phyloP scores from a whole-genome alignment of 495 filamentous ascomycete genomes.

The Aspergillus sclerotiicarbonarius region DNA sequence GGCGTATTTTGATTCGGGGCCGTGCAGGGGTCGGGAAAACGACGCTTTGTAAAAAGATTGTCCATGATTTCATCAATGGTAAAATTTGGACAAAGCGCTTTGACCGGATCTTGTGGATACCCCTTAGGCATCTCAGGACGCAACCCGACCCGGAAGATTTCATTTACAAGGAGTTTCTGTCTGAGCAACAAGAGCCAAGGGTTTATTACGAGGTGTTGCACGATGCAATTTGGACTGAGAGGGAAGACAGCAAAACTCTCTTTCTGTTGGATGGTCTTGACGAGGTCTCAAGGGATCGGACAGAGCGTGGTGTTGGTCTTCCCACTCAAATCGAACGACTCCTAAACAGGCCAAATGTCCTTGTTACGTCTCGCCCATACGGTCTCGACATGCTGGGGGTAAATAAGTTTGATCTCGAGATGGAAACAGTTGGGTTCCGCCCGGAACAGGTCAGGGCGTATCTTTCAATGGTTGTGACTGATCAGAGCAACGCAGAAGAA shows the following conservation, averaged over 20 bases:
- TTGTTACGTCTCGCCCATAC: conserved; percentile 19
- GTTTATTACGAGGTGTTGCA: no score
- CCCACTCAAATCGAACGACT: conserved; percentile 22
- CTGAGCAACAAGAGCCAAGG: not conserved
- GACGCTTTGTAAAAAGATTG: conserved; percentile 47
- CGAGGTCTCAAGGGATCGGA: conserved; percentile 29
- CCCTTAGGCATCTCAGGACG: conserved; percentile 25
- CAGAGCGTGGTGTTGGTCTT: conserved; percentile 13
- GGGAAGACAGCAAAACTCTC: conserved; percentile 14
- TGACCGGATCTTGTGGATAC: conserved; percentile 39
- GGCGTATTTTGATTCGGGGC: conserved; percentile 39
- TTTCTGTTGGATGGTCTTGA: conserved; percentile 44
- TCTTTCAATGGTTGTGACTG: conserved; percentile 26
- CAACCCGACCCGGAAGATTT: conserved; percentile 21
- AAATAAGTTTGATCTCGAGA: conserved; percentile 14
- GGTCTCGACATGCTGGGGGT: conserved; percentile 2
- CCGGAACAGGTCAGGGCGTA: conserved; percentile 14
- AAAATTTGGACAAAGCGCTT: conserved; percentile 28
- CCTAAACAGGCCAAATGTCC: conserved; percentile 31
- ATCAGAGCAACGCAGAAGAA: not conserved
- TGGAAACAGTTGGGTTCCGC: conserved; percentile 20
- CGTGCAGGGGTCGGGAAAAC: conserved; percentile 46
- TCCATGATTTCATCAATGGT: conserved; percentile 21
- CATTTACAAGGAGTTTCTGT: conserved; percentile 29
- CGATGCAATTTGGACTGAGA: no score